Evolutionary conservation across 1,284 basidiomycete species (phyloP).

Genomic region (Meira miltonrushii): DNA sequence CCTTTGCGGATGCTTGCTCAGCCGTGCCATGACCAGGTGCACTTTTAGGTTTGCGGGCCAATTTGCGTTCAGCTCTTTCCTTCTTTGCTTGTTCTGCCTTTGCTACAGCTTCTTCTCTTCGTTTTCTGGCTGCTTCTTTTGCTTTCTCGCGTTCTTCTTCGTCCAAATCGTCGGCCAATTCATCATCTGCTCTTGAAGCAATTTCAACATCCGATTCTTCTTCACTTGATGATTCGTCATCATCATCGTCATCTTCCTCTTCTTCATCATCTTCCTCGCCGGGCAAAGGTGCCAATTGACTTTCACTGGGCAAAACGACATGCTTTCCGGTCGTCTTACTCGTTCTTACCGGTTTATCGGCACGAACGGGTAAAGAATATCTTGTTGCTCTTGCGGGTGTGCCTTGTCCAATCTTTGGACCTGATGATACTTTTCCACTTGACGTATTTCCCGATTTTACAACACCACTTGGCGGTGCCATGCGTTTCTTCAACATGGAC

Average conservation of each 20-base stretch:
- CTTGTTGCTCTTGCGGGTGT: slow-evolving; percentile 45
- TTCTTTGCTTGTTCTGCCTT: slow-evolving; percentile 1
- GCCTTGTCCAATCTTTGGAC: slow-evolving; percentile 37
- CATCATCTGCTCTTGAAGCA: slow-evolving; percentile 12
- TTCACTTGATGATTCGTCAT: slow-evolving; percentile 29
- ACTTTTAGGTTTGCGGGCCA: slow-evolving; percentile 7
- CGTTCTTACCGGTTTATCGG: slow-evolving; percentile 62
- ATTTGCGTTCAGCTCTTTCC: background rate
- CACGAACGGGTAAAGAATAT: slow-evolving; percentile 48
- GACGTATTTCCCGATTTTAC: background rate
- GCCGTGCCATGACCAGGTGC: background rate
- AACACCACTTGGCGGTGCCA: background rate
- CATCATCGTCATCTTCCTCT: slow-evolving; percentile 45
- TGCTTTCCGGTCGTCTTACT: slow-evolving; percentile 89
- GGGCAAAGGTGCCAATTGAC: slow-evolving; percentile 75
- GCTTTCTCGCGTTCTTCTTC: background rate
- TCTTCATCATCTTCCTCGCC: slow-evolving; percentile 54
- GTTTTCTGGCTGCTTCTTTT: slow-evolving; percentile 1
- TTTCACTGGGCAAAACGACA: slow-evolving; percentile 81
- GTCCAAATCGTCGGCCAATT: background rate
- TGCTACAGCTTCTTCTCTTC: slow-evolving; percentile 5
- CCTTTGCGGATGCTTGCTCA: no score
- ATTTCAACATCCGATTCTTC: slow-evolving; percentile 46
- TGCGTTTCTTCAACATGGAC: slow-evolving; percentile 8
- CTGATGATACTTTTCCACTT: background rate